Evolutionary conservation across 805 yeast genomes (phyloP), one percentile per base, ranked within the genome.

Genomic region (Metschnikowia colocasiae): DNA sequence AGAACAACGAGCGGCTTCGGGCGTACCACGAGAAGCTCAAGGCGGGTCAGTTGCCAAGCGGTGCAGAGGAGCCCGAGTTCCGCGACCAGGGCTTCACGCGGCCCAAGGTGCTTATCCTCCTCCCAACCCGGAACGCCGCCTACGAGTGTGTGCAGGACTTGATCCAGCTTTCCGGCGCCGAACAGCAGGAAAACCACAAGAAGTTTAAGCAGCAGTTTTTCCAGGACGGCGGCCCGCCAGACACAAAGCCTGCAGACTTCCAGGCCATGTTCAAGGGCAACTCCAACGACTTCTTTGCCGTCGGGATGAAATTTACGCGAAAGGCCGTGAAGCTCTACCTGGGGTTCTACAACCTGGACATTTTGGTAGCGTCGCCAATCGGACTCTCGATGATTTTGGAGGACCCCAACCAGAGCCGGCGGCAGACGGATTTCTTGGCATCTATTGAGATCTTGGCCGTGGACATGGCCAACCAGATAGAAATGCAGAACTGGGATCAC

Each of bases 31-130:
- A 73, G 31, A 61, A 68, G 16, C 47, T 71, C 38, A 61, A 71
- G 37, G 62, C 45, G 63, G 74, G 46, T 60, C 69, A 48, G 8
- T 69, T 70, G 22, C 79, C 75, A 43, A 34, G 34, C 6, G 54
- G 50, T 29, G 45, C 50, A 22, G 60, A 62, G 55, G 82, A 78
- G 50, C 79, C 79, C 10, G 95, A 88, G 57, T 75, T 77, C 53
- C 71, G 95, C 47, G 99, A 94, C 63, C 98, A 94, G 65, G 98
- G 99, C 25, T 94, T 89, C 63, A 91, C 97, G 0, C 76, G 98
- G 52, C 96, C 99, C 1, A 91, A 90, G 59, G 90, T 85, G 1
- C 68, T 94, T 47, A 80, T 92, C 4, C 65, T 94, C 22, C 69
- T 88, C 34, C 98, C 99, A 10, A 88, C 96, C 0, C 78, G 97